A percentile compares a stretch with the other conserved stretches of the same genome.
Evolutionary conservation across 345 rosid species (phyloP).

Genomic region (Aquilaria sinensis): DNA sequence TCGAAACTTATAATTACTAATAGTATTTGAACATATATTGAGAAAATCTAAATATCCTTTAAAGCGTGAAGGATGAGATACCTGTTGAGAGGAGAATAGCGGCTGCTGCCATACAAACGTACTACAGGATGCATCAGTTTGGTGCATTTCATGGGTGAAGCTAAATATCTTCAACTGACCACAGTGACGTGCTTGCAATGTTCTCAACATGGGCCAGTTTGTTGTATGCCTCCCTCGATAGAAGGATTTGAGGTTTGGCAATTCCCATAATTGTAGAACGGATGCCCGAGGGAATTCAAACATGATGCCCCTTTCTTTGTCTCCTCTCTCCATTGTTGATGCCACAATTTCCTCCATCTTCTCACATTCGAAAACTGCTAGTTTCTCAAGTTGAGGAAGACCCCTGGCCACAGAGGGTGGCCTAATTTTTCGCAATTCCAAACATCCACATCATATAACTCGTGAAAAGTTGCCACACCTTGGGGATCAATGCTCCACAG

Average conservation of each 20-base stretch:
- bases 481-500: constrained; percentile 2
- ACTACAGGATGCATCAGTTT: background rate
- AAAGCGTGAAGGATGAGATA: background rate
- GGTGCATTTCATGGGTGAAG: background rate
- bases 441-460: background rate
- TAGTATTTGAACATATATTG: too few relatives aligned
- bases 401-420: constrained; percentile 11
- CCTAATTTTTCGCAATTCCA: background rate
- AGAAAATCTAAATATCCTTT: too few relatives aligned
- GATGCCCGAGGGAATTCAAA: constrained; percentile 10
- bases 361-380: background rate
- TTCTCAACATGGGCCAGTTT: constrained; percentile 2
- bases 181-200: background rate
- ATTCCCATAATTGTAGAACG: background rate
- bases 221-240: background rate
- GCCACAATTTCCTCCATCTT: constrained; percentile 11
- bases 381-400: constrained; percentile 5
- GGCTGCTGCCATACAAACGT: background rate
- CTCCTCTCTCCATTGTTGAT: too few relatives aligned
- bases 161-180: background rate
- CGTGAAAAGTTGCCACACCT: background rate
- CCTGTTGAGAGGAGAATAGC: constrained; percentile 4
- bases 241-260: constrained; percentile 10
- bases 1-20: too few relatives aligned
- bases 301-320: background rate